Conservation (phyloP, 2,329 filamentous ascomycete species). For the Hirsutella thompsonii region DNA sequence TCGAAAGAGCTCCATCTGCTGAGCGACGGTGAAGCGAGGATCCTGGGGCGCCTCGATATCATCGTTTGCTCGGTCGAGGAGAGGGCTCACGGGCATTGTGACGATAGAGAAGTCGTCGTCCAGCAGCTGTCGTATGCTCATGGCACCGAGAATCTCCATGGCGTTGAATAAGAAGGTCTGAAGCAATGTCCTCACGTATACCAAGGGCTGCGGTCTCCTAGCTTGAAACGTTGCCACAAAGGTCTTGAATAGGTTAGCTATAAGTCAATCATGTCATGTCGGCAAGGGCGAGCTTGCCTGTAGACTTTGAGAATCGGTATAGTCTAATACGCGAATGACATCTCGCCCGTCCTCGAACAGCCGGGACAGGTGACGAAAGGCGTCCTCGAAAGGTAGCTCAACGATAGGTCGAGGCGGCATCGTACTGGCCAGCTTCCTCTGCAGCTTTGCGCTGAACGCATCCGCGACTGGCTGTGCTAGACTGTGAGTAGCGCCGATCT, state of each 20-base stretch:
- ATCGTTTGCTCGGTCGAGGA: slow-evolving; percentile 65
- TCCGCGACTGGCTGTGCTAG: slow-evolving; percentile 55
- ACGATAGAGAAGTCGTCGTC: slow-evolving; percentile 71
- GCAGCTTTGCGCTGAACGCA: slow-evolving; percentile 84
- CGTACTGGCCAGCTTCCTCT: slow-evolving; percentile 83
- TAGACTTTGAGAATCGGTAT: slow-evolving; percentile 54
- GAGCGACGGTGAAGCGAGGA: slow-evolving; percentile 58
- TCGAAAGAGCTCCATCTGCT: slow-evolving; percentile 59
- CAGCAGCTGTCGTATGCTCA: slow-evolving; percentile 61
- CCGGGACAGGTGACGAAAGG: slow-evolving; percentile 54
- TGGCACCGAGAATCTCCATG: slow-evolving; percentile 53
- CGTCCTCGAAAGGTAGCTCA: slow-evolving; percentile 58
- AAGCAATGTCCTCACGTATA: slow-evolving; percentile 71
- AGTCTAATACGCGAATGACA: slow-evolving; percentile 53
- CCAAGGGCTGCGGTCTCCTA: slow-evolving; percentile 67
- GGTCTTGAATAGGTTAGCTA: slow-evolving; percentile 30
- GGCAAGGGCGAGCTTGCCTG: slow-evolving; percentile 36
- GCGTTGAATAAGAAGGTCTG: slow-evolving; percentile 65
- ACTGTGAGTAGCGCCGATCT: slow-evolving; percentile 44
- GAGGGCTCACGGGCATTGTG: slow-evolving; percentile 55
- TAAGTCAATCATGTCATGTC: slow-evolving; percentile 1
- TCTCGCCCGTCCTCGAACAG: slow-evolving; percentile 63
- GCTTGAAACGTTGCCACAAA: slow-evolving; percentile 65
- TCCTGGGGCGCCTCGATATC: slow-evolving; percentile 63
- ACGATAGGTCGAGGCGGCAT: slow-evolving; percentile 89